Percentiles rank a stretch among this genome's conserved stretches.
phyloP scores from a whole-genome alignment of 805 yeast species.

The Metschnikowia noctiluminum region DNA sequence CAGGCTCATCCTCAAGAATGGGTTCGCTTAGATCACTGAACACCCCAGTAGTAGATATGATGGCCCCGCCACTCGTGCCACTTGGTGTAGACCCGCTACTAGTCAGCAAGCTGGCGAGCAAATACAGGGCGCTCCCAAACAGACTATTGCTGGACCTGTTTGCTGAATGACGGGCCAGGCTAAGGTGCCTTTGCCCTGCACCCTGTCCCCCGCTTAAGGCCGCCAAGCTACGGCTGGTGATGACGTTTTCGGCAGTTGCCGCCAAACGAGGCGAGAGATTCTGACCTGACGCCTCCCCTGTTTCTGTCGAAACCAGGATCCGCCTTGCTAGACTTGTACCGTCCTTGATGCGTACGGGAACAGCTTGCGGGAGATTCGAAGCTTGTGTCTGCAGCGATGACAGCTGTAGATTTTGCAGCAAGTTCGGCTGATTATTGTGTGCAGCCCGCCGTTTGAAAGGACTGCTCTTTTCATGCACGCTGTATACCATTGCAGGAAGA shows the following conservation, averaged over 20 bases:
- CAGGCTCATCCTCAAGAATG: neutral
- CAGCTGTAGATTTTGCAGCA: neutral
- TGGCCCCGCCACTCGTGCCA: neutral
- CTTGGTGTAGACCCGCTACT: slow-evolving; percentile 4
- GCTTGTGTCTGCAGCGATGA: neutral
- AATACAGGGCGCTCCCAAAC: slow-evolving; percentile 1
- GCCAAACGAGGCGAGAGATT: neutral
- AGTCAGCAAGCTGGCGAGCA: slow-evolving; percentile 1
- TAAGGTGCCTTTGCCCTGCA: neutral
- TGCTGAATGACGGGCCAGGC: neutral
- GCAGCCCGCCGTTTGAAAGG: slow-evolving; percentile 7
- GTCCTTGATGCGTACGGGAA: slow-evolving; percentile 7
- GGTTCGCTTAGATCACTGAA: slow-evolving; percentile 1
- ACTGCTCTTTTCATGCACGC: slow-evolving; percentile 25
- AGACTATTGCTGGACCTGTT: neutral
- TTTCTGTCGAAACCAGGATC: slow-evolving; percentile 2
- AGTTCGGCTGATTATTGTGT: slow-evolving; percentile 2
- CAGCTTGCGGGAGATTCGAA: slow-evolving; percentile 2
- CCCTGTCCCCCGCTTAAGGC: neutral
- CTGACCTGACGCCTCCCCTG: neutral
- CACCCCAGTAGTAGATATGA: slow-evolving; percentile 1
- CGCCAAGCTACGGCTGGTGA: neutral
- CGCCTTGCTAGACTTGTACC: slow-evolving; percentile 10
- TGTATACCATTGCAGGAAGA: slow-evolving; percentile 29
- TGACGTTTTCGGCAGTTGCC: neutral